These are phyloP conservation scores for Nitzschia sp. DNA, from an alignment of 108 stramenopile species.

Conservation along the genomic window DNA sequence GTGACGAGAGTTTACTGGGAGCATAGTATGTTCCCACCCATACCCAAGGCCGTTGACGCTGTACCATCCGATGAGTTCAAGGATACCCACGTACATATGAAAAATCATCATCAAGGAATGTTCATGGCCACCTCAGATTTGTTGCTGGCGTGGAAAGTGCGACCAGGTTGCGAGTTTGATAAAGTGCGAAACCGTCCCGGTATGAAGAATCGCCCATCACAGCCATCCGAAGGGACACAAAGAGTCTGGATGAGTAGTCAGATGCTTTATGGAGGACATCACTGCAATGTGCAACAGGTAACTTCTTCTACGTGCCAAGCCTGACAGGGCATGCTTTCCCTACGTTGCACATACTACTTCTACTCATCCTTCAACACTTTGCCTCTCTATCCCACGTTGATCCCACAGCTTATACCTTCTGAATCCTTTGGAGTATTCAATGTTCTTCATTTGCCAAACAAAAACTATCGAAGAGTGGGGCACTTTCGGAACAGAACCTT, in stretches of 20 bases:
- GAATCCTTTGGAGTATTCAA: slow-evolving; percentile 77
- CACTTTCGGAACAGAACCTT: slow-evolving; percentile 59
- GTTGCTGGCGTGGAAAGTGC: slow-evolving; percentile 73
- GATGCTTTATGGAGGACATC: slow-evolving; percentile 67
- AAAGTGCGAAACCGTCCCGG: slow-evolving; percentile 66
- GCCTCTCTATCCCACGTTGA: not conserved
- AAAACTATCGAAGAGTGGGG: slow-evolving; percentile 87
- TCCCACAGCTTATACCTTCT: slow-evolving; percentile 35
- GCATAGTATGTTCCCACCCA: slow-evolving; percentile 42
- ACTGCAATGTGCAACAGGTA: slow-evolving; percentile 77
- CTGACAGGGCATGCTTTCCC: no score
- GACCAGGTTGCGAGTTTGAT: slow-evolving; percentile 66
- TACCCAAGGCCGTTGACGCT: slow-evolving; percentile 50
- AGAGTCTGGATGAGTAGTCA: slow-evolving; percentile 87
- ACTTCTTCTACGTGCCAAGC: no score
- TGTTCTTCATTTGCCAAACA: slow-evolving; percentile 84
- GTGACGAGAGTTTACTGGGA: slow-evolving; percentile 89
- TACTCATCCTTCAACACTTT: no score
- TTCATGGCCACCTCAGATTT: slow-evolving; percentile 69
- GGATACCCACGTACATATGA: slow-evolving; percentile 69
- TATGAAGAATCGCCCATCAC: slow-evolving; percentile 45
- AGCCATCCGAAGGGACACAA: slow-evolving; percentile 84
- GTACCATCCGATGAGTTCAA: slow-evolving; percentile 43
- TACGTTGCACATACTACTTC: no score
- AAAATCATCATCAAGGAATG: slow-evolving; percentile 88